A percentile compares a stretch with the other conserved stretches of the same genome.
Evolutionary conservation across 208 protist genomes (phyloP).

Genomic region (Porcisia deanei): DNA sequence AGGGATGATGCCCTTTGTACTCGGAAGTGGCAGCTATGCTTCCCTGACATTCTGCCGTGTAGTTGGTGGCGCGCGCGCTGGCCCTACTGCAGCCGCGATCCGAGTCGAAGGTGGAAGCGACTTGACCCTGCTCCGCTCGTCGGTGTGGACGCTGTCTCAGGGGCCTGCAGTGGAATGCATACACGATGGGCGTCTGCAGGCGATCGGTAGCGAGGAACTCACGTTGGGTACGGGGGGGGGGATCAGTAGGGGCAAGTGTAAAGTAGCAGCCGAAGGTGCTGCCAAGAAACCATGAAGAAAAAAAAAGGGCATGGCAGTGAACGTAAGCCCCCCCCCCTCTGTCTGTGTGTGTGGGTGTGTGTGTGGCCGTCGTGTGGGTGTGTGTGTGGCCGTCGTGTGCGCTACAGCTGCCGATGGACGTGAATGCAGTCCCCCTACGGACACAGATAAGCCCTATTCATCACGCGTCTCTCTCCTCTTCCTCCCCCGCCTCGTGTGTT

Average conservation of each 20-base stretch:
- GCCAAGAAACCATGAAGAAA: not conserved
- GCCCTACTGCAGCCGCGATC: not conserved
- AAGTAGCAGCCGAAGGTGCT: not conserved
- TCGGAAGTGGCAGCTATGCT: slow-evolving; percentile 4
- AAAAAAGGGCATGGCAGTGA: not conserved
- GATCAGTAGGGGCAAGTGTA: not conserved
- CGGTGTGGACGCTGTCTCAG: slow-evolving; percentile 19
- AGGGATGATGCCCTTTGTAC: not conserved
- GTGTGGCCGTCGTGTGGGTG: no score
- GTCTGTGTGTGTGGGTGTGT: not conserved
- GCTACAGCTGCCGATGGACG: not conserved
- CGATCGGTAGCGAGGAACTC: slow-evolving; percentile 6
- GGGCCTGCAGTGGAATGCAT: slow-evolving; percentile 10
- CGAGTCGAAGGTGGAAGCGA: not conserved
- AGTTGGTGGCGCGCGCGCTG: not conserved
- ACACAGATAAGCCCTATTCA: not conserved
- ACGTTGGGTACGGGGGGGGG: not conserved
- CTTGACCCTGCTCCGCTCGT: slow-evolving; percentile 5
- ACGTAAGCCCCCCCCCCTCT: not conserved
- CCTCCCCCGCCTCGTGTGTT: slow-evolving; percentile 1
- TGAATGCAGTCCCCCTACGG: not conserved
- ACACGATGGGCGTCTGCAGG: not conserved
- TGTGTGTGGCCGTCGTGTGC: not conserved
- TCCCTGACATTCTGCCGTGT: slow-evolving; percentile 18
- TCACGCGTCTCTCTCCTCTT: not conserved